These are phyloP conservation scores for Stagonosporopsis vannaccii DNA, from an alignment of 2,329 filamentous ascomycete species.

Conservation along the genomic window DNA sequence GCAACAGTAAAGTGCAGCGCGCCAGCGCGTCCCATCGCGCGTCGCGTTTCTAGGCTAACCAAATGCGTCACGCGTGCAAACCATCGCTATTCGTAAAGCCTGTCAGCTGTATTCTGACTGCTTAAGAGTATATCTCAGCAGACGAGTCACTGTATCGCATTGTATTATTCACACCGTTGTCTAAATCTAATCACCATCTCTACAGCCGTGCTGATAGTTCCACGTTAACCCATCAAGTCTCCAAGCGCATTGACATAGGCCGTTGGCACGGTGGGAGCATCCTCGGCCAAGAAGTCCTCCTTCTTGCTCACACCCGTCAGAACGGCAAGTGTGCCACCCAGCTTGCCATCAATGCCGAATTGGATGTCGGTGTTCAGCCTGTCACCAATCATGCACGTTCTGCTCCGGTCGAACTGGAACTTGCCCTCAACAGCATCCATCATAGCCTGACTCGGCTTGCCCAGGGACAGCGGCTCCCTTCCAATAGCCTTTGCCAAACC, in stretches of 20 bases:
- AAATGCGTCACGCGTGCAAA: not conserved
- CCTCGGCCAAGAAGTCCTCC: constrained; percentile 78
- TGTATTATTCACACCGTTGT: not conserved
- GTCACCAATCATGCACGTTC: constrained; percentile 96
- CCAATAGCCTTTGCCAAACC: constrained; percentile 72
- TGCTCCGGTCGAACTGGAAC: constrained; percentile 82
- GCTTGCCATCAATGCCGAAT: constrained; percentile 88
- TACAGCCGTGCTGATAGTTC: not conserved
- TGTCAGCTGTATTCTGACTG: too few relatives aligned
- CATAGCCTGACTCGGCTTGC: constrained; percentile 98
- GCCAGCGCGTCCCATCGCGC: constrained; percentile 13
- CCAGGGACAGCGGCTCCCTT: constrained; percentile 76
- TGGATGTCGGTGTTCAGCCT: constrained; percentile 93
- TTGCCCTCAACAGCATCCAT: constrained; percentile 99
- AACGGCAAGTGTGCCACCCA: constrained; percentile 91
- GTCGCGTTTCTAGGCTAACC: constrained; percentile 26
- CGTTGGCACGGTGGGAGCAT: constrained; percentile 73
- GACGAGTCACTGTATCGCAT: not conserved
- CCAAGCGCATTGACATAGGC: constrained; percentile 87
- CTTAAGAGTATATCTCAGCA: not conserved
- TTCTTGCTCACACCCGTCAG: constrained; percentile 89
- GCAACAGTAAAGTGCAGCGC: constrained; percentile 25
- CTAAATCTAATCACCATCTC: not conserved
- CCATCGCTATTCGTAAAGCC: not conserved
- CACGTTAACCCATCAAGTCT: constrained; percentile 65